Percentiles rank a stretch among this genome's conserved stretches.
Evolutionary conservation across 768 basidiomycete species (phyloP).

Genomic region (Tylopilus vinaceipallidus): DNA sequence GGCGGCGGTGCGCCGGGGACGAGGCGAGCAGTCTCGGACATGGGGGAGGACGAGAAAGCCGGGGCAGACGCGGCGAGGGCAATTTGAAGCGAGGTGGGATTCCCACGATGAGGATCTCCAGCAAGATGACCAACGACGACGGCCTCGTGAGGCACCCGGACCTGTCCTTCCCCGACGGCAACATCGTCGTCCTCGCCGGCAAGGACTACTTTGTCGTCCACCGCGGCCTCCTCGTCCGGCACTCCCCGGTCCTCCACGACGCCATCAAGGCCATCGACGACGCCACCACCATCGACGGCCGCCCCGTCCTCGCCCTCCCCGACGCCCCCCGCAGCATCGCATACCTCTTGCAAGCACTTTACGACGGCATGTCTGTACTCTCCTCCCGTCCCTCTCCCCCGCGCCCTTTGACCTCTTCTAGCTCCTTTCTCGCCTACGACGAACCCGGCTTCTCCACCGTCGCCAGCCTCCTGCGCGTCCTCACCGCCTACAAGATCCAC

Average conservation of each 20-base stretch:
- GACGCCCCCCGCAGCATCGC: conserved; percentile 58
- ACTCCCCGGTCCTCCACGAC: conserved; percentile 51
- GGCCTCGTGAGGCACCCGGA: conserved; percentile 44
- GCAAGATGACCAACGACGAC: conserved; percentile 18
- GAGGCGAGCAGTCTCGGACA: conserved; percentile 47
- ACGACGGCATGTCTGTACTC: conserved; percentile 63
- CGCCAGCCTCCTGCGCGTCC: conserved; percentile 57
- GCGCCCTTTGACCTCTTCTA: conserved; percentile 25
- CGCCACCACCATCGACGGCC: no score
- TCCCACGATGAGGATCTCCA: no score
- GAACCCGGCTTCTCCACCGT: conserved; percentile 49
- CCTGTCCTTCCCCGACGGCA: conserved; percentile 68
- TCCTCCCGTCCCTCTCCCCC: not conserved
- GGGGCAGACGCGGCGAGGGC: conserved; percentile 2
- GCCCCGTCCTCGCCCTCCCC: conserved; percentile 51
- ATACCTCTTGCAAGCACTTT: conserved; percentile 60
- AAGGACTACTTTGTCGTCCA: conserved; percentile 68
- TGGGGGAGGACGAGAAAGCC: conserved; percentile 15
- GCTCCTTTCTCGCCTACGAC: conserved; percentile 48
- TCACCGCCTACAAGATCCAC: conserved; percentile 62
- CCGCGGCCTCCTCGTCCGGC: conserved; percentile 59
- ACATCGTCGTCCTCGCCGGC: conserved; percentile 59
- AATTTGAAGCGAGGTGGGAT: conserved; percentile 17
- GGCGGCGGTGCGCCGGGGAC: conserved; percentile 79
- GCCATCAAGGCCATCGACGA: conserved; percentile 49